Evolutionary conservation across 495 filamentous ascomycete genomes (phyloP).

Genomic region (Trichoderma orchidacearum): DNA sequence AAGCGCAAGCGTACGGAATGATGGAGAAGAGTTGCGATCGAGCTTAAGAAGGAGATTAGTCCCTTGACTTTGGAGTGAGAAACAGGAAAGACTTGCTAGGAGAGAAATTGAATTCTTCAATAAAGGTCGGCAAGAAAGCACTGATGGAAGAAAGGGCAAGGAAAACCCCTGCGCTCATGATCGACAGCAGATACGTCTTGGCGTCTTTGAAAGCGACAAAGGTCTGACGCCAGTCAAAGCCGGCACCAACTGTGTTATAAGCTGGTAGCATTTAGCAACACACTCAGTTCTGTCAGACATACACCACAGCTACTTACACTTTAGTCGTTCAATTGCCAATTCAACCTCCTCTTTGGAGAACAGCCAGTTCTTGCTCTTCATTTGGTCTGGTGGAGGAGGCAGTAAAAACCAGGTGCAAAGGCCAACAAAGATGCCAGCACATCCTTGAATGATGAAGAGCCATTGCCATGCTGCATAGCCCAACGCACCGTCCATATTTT

Average conservation of each 20-base stretch:
- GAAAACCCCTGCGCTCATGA: neutral
- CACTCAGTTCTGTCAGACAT: neutral
- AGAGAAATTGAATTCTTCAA: neutral
- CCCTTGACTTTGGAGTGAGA: neutral
- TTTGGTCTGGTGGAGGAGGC: neutral
- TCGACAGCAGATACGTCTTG: neutral
- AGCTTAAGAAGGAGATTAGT: neutral
- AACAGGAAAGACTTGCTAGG: neutral
- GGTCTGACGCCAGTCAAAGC: neutral
- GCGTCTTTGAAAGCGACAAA: neutral
- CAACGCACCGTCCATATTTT: neutral
- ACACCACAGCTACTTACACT: neutral
- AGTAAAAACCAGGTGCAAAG: neutral
- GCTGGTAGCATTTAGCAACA: neutral
- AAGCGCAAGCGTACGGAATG: neutral
- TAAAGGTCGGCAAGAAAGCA: neutral
- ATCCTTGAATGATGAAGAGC: neutral
- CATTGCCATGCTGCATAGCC: neutral
- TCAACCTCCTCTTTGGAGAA: neutral
- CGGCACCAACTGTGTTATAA: neutral
- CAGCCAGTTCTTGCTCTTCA: neutral
- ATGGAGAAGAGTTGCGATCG: neutral
- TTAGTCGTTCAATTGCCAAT: neutral
- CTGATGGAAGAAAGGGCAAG: neutral
- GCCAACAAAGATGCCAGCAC: neutral